Evolutionary conservation across 345 rosid species (phyloP), one percentile per base, ranked within the genome.

Genomic region (Acer saccharum): DNA sequence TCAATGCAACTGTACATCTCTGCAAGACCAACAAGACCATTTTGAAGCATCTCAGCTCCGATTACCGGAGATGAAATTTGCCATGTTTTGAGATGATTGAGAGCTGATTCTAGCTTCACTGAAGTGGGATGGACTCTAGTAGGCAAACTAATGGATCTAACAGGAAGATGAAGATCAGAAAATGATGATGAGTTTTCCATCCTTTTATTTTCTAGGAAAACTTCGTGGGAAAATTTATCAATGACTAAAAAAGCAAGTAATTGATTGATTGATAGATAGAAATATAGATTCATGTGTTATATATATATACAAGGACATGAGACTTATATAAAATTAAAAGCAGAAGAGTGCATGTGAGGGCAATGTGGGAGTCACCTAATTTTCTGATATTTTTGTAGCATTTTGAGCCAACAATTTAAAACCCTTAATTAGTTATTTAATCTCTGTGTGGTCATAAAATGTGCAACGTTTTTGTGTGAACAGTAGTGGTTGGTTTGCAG

Each of bases 121-220:
- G 78, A 85, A 80, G 80, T 82, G 29, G 81, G 85, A 52, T 88
- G 89, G 7, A 81, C 66, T 79, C 92, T 90, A 32, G 90, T 84
- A n/a, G 92, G 94, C 44, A 89, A 80, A 73, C 89, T 89, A 68
- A 89, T 82, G 29, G 90, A 87, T 79, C 92, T 83, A 63, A 79
- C 25, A 9, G 88, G 89, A 72, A 60, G 76, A 16, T 84, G 76
- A 20, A 65, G 69, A 61, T 68, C 55, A 65, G 77, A 48, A 18
- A 67, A 64, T 21, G 57, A 4, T 48, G 83, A 73, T 29, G 74
- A 67, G 7, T 70, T 18, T 71, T 77, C 74, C 83, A 77, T 80
- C 65, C 46, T 71, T 17, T 18, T 35, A 4, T 65, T 63, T 55
- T 16, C 71, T 70, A 13, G 10, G 39, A 10, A 61, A 39, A 20